Evolutionary conservation across 164 flowering plant genomes (phyloP).

Genomic region (Buxus sempervirens): DNA sequence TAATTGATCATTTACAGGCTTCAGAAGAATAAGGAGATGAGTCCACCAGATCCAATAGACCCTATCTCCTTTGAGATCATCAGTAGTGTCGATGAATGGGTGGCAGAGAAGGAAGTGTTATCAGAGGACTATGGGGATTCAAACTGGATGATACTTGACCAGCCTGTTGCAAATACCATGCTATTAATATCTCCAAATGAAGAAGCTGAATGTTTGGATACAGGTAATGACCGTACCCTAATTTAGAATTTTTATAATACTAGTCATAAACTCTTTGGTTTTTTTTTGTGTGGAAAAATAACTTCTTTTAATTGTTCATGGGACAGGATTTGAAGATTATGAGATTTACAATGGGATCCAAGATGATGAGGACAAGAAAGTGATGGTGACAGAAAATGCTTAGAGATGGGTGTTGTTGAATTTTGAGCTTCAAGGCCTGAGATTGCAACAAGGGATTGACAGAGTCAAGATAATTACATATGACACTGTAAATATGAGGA

Average conservation of each 20-base stretch:
- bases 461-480: no score
- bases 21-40: conserved; percentile 29
- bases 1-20: conserved; percentile 23
- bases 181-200: conserved; percentile 32
- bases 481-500: no score
- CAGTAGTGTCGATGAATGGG: conserved; percentile 54
- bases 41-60: conserved; percentile 33
- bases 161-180: conserved; percentile 30
- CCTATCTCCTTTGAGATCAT: conserved; percentile 49
- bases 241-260: background rate
- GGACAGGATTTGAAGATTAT: conserved; percentile 60
- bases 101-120: conserved; percentile 37
- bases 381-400: background rate
- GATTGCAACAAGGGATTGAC: background rate
- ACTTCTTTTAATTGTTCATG: background rate
- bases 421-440: no score
- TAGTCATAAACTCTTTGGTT: background rate
- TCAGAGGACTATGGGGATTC: conserved; percentile 35
- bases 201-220: conserved; percentile 43
- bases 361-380: conserved; percentile 30
- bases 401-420: no score
- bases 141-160: conserved; percentile 57
- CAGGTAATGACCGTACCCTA: conserved; percentile 35
- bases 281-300: no score
- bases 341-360: conserved; percentile 40